Percentiles rank a stretch among this genome's conserved stretches.
Evolutionary conservation across 176 grass and related monocot genomes (phyloP).

Genomic region (Oryza officinalis): DNA sequence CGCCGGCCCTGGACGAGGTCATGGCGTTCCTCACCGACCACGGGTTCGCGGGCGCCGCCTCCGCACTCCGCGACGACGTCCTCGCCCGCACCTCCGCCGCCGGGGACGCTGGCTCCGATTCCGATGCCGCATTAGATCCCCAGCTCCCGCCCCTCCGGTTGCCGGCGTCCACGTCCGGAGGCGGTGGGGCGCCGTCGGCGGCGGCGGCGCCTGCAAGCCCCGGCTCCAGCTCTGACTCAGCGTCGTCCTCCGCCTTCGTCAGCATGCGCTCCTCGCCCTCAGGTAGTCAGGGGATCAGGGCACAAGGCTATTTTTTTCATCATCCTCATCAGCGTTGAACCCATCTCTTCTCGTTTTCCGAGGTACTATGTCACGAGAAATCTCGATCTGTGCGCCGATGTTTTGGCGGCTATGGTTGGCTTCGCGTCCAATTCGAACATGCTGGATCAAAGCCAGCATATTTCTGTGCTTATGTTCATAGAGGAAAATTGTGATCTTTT

Average conservation of each 20-base stretch:
- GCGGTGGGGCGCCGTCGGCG: background rate
- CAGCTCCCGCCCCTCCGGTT: slow-evolving; percentile 62
- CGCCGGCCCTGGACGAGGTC: slow-evolving; percentile 72
- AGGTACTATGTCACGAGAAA: background rate
- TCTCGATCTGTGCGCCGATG: slow-evolving; percentile 46
- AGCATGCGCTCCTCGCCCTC: slow-evolving; percentile 81
- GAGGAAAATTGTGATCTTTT: background rate
- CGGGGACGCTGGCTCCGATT: background rate
- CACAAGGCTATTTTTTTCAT: slow-evolving; percentile 26
- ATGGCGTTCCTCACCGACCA: slow-evolving; percentile 87
- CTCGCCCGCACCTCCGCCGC: slow-evolving; percentile 40
- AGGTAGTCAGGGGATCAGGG: slow-evolving; percentile 49
- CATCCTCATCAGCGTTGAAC: slow-evolving; percentile 23
- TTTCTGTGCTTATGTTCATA: background rate
- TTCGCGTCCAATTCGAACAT: slow-evolving; percentile 15
- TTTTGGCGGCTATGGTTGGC: slow-evolving; percentile 1
- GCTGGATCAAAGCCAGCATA: background rate
- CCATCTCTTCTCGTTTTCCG: slow-evolving; percentile 22
- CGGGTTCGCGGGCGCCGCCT: slow-evolving; percentile 74
- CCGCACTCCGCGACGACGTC: slow-evolving; percentile 88
- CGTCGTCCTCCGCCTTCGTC: slow-evolving; percentile 85
- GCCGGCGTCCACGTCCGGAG: slow-evolving; percentile 26
- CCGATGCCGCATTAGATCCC: slow-evolving; percentile 25
- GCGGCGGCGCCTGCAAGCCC: slow-evolving; percentile 32
- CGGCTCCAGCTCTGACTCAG: slow-evolving; percentile 51